Evolutionary conservation across 306 rosid genomes (phyloP).

Genomic region (Bauhinia variegata): DNA sequence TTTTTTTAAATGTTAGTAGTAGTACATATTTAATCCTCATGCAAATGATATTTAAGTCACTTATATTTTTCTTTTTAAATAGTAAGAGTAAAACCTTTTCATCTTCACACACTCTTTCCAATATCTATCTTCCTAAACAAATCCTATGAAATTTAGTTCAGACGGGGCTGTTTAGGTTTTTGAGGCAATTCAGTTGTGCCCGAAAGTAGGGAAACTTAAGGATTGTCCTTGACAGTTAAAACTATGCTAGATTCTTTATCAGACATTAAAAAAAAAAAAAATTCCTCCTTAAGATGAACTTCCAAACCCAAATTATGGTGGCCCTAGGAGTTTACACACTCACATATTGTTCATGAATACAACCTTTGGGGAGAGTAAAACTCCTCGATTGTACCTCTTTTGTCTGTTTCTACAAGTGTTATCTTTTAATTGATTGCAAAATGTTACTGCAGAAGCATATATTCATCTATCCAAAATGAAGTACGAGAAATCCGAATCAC

Average conservation of each 20-base stretch:
- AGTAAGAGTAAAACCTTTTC: too few relatives aligned
- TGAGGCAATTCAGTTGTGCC: too few relatives aligned
- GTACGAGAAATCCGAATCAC: slow-evolving; percentile 5
- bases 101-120: too few relatives aligned
- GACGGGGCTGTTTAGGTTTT: too few relatives aligned
- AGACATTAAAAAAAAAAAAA: not conserved
- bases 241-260: slow-evolving; percentile 13
- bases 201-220: too few relatives aligned
- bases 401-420: not conserved
- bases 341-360: not conserved
- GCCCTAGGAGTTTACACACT: not conserved
- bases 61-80: too few relatives aligned
- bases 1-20: too few relatives aligned
- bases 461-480: slow-evolving; percentile 15
- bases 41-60: too few relatives aligned
- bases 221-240: not conserved
- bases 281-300: slow-evolving; percentile 20
- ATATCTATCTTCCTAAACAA: too few relatives aligned
- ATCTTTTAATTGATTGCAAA: not conserved
- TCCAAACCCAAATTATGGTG: not conserved
- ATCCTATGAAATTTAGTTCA: too few relatives aligned
- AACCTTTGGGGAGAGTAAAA: not conserved
- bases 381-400: not conserved
- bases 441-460: not conserved
- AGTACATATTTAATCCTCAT: too few relatives aligned